Percentiles rank a stretch among this genome's conserved stretches.
Conservation (phyloP, 257 asterid species). For the Rehmannia glutinosa region DNA sequence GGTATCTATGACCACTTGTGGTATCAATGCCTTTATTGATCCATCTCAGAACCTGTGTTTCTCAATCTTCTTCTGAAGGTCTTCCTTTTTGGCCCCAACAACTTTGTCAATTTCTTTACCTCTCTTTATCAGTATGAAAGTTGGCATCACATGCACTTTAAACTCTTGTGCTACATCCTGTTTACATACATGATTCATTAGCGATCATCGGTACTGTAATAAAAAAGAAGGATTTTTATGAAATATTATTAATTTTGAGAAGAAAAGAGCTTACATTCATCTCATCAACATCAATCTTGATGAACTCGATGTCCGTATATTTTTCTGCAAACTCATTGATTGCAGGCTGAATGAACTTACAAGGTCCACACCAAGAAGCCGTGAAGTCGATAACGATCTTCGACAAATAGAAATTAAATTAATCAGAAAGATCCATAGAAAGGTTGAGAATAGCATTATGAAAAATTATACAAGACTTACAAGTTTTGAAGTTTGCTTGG, state of each 20-base stretch:
- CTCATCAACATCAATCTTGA: slow-evolving; percentile 74
- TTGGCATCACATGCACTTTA: slow-evolving; percentile 63
- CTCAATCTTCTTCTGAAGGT: slow-evolving; percentile 43
- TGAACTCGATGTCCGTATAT: slow-evolving; percentile 54
- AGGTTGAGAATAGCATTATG: not conserved
- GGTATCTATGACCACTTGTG: too few relatives aligned
- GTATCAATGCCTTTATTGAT: not conserved
- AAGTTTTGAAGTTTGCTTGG: slow-evolving; percentile 54
- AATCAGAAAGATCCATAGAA: not conserved
- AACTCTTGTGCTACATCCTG: slow-evolving; percentile 69
- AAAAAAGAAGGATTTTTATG: not conserved
- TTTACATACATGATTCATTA: not conserved
- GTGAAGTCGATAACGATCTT: slow-evolving; percentile 71
- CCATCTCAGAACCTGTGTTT: slow-evolving; percentile 36
- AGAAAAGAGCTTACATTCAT: slow-evolving; percentile 37
- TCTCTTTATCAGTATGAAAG: slow-evolving; percentile 56
- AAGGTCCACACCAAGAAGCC: slow-evolving; percentile 80
- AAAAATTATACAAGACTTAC: slow-evolving; percentile 18
- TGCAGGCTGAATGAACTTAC: slow-evolving; percentile 43
- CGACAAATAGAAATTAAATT: not conserved
- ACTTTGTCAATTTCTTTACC: slow-evolving; percentile 62
- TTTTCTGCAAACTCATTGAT: slow-evolving; percentile 49
- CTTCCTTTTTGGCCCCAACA: slow-evolving; percentile 44
- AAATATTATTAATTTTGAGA: not conserved
- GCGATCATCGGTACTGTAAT: not conserved